Evolutionary conservation across 306 rosid genomes (phyloP).

Genomic region (Pterocarpus santalinus): DNA sequence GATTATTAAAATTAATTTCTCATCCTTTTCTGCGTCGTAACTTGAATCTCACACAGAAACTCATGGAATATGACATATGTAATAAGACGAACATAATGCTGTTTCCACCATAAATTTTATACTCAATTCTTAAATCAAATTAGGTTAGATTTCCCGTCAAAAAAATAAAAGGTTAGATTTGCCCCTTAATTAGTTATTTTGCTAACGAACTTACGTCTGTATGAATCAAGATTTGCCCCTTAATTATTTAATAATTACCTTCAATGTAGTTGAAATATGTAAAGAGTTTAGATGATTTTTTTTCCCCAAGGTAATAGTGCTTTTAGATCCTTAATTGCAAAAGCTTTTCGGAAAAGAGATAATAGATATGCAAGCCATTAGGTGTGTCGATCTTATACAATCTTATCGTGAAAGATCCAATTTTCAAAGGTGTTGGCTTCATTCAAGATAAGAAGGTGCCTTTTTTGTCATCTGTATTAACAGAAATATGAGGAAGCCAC

Average conservation of each 20-base stretch:
- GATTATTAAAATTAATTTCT: slow-evolving; percentile 35
- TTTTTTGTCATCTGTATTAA: no score
- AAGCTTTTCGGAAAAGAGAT: no score
- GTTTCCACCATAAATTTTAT: background rate
- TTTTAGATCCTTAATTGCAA: no score
- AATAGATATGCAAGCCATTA: no score
- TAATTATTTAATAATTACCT: background rate
- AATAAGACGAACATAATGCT: slow-evolving; percentile 2
- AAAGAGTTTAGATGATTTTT: no score
- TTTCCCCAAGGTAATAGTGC: no score
- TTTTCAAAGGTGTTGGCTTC: no score
- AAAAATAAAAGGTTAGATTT: background rate
- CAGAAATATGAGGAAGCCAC: no score
- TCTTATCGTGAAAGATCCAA: no score
- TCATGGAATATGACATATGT: slow-evolving; percentile 25
- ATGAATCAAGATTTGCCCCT: background rate
- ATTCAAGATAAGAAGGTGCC: no score
- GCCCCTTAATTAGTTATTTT: background rate
- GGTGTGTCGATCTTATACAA: no score
- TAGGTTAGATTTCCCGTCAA: no score
- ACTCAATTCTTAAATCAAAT: background rate
- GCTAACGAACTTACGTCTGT: background rate
- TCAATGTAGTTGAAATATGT: background rate
- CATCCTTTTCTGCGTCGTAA: slow-evolving; percentile 40
- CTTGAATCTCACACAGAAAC: slow-evolving; percentile 33